Evolutionary conservation across 1,284 basidiomycete genomes (phyloP), one percentile per base, ranked within the genome.

Genomic region (Ceratobasidium sp.): DNA sequence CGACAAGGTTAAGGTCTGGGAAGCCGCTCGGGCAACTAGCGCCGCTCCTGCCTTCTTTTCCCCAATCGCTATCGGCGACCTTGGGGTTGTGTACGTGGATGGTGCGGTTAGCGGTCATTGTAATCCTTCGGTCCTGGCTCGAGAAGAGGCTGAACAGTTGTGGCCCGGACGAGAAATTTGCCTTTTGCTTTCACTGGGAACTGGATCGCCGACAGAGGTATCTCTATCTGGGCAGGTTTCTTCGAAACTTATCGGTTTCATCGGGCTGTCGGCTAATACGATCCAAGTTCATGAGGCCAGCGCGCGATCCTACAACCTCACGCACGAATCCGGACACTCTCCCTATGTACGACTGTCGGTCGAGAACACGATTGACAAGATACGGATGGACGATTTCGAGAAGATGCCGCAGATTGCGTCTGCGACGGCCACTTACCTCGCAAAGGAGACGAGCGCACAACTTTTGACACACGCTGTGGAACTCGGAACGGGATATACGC

Each of bases 1-100:
- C n/a, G 39, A 71, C 39, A 43, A 58, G 39, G 19, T 58, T 54
- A 71, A 71, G 29, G 59, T 71, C 31, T 71, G 66, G 66, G 66
- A 71, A 31, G 66, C 66, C 41, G 66, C 66, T 46, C 66, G 66
- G 22, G 66, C 66, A 5, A 71, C 66, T 13, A 58, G 53, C 41
- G 66, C 66, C 19, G 66, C 66, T 11, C 66, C 66, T 4, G 66
- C 41, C 1, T 71, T 58, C 41, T 71, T 71, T 46, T n/a, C 37
- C 1, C 66, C 53, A 34, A 22, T 71, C 16, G 24, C 24, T 8
- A 41, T 71, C 16, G 53, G 53, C 19, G 37, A 56, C 16, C 19
- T 53, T 13, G 51, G 51, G 16, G 41, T 68, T 7, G 27, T 29
- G 16, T 68, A 68, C 22, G 27, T 68, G 8, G 65, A 68, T 31